Evolutionary conservation across 148 eudicot genomes (phyloP), one percentile per base, ranked within the genome.

Genomic region (Talinum fruticosum): DNA sequence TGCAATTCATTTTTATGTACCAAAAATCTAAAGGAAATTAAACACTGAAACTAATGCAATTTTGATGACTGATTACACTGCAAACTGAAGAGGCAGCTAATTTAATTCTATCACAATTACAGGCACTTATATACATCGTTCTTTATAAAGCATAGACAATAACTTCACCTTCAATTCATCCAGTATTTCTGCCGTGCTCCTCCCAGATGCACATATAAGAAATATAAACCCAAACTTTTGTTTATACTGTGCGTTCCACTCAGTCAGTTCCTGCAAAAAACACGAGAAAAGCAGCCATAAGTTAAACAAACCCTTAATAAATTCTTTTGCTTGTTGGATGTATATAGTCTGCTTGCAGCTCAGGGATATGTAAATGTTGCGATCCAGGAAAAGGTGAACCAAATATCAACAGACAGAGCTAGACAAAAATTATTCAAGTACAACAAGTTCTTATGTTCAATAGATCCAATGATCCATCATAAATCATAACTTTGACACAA

Each of bases 161-260:
- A 75, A 29, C 33, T 23, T 79, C 82, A 95, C 99, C 93, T 96
- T 93, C 79, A 96, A 76, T 80, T 96, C 97, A 59, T 85, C 83
- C 75, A 96, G 87, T 68, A 96, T 90, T 88, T 96, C 97, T 65
- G 88, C 87, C 64, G 91, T 84, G 83, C 88, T 90, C 86, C 95
- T 90, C 65, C 97, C 99, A 78, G 95, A 89, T 70, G 97, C 99
- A 88, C 85, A 96, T 75, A 93, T 93, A 37, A 96, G 86, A 82
- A 96, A 96, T 82, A 96, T 88, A 83, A 88, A 86, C 24, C 99
- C 97, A 83, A 91, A 96, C 85, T 93, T 96, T 76, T 90, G 73
- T 69, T 72, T 84, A 74, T 96, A 96, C 59, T 69, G 82, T 26
- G 80, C 84, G 85, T 93, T 96, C 97, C 97, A 90, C 64, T 91